Percentiles rank a stretch among this genome's conserved stretches.
These are phyloP conservation scores for Amylostereum chailletii DNA, from an alignment of 1,284 basidiomycete species.

Conservation along the genomic window DNA sequence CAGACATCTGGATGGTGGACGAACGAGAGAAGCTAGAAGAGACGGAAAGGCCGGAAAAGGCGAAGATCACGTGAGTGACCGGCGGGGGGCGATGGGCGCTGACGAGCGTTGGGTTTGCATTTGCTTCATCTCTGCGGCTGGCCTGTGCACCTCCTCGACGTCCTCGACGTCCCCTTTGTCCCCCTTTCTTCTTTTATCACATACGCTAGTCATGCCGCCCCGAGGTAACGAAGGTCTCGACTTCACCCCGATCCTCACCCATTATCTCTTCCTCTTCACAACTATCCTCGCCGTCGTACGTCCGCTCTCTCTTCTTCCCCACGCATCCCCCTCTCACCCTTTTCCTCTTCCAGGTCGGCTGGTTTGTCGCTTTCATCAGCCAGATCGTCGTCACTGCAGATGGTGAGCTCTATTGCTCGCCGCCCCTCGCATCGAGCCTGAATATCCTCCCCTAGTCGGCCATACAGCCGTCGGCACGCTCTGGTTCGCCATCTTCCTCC, in stretches of 20 bases:
- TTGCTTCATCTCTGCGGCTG: background rate
- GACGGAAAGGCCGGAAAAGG: no score
- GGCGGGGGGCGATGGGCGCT: no score
- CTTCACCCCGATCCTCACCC: conserved; percentile 79
- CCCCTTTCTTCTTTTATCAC: conserved; percentile 5
- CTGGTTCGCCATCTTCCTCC: conserved; percentile 92
- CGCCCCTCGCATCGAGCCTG: no score
- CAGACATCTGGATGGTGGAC: no score
- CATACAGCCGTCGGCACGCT: conserved; percentile 52
- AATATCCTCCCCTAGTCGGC: conserved; percentile 21
- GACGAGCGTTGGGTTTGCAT: no score
- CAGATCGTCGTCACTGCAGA: conserved; percentile 63
- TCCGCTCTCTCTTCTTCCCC: conserved; percentile 11
- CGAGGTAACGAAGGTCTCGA: conserved; percentile 57
- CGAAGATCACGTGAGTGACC: no score
- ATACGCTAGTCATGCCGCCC: conserved; percentile 31
- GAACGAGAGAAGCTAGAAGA: no score
- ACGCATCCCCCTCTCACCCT: conserved; percentile 2
- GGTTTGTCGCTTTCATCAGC: conserved; percentile 89
- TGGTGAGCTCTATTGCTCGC: conserved; percentile 31
- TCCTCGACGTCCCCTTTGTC: conserved; percentile 3
- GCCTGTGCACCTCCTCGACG: background rate
- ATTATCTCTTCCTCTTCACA: conserved; percentile 86
- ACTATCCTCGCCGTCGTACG: conserved; percentile 71
- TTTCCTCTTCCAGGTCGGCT: conserved; percentile 54